These are phyloP conservation scores for Physcomitrellopsis africana DNA, from an alignment of 225 moss, liverwort and hornwort species.

Conservation along the genomic window DNA sequence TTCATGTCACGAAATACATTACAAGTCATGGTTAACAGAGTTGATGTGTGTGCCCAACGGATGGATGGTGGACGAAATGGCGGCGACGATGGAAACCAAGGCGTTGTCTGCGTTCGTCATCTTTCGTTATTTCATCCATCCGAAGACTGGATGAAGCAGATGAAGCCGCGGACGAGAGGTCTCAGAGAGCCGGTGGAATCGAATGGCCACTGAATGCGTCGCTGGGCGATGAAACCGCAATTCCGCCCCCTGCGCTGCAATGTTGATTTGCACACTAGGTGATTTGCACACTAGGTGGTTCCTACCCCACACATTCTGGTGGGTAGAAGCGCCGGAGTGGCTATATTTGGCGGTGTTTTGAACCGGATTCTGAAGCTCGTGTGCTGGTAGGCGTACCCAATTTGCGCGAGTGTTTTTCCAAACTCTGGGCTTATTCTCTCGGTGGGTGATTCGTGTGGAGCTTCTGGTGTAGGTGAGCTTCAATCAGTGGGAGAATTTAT, in stretches of 20 bases:
- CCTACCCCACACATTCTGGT: background rate
- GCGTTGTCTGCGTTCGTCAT: slow-evolving; percentile 15
- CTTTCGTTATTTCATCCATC: slow-evolving; percentile 27
- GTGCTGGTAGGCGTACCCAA: background rate
- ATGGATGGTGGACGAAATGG: background rate
- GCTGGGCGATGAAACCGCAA: background rate
- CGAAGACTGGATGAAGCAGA: slow-evolving; percentile 41
- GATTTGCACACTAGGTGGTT: background rate
- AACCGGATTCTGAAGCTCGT: background rate
- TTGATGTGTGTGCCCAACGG: too few relatives aligned
- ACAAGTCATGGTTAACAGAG: too few relatives aligned
- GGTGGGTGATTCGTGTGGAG: background rate
- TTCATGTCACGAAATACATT: too few relatives aligned
- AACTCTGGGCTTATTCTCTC: background rate
- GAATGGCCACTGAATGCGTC: background rate
- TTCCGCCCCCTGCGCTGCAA: background rate
- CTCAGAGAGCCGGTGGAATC: slow-evolving; percentile 15
- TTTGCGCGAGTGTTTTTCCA: slow-evolving; percentile 9
- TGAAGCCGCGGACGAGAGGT: slow-evolving; percentile 42
- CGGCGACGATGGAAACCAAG: background rate
- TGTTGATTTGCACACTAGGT: background rate
- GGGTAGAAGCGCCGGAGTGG: background rate
- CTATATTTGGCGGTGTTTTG: background rate
- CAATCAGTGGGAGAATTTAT: background rate
- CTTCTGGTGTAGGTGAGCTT: background rate